These are phyloP conservation scores for Erigeron canadensis DNA, from an alignment of 129 eudicot genomes.

Conservation along the genomic window DNA sequence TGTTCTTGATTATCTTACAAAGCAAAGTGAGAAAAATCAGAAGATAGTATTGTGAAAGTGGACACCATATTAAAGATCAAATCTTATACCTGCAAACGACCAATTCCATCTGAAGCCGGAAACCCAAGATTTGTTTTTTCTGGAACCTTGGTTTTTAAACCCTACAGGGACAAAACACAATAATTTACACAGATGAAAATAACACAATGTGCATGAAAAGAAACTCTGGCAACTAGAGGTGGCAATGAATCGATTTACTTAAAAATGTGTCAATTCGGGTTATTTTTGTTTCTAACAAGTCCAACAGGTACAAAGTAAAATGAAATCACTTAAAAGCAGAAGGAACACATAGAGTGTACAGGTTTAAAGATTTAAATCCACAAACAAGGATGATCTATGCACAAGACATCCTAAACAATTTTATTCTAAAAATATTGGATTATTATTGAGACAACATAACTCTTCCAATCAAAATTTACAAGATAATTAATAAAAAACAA, in stretches of 20 bases:
- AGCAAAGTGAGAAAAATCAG: background rate
- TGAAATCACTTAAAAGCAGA: too few relatives aligned
- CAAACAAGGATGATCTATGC: background rate
- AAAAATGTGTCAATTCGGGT: background rate
- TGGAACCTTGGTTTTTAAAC: constrained; percentile 45
- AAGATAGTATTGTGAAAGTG: background rate
- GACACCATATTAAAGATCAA: background rate
- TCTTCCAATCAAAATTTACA: background rate
- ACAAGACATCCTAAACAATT: background rate
- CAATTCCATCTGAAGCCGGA: constrained; percentile 74
- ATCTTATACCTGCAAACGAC: constrained; percentile 73
- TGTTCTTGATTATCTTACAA: constrained; percentile 19
- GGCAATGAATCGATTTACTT: background rate
- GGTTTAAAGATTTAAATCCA: background rate
- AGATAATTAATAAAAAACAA: too few relatives aligned
- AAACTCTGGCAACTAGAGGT: background rate
- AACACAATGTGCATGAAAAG: constrained; percentile 3
- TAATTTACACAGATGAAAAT: background rate
- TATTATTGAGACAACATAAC: background rate
- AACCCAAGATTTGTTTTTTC: constrained; percentile 70
- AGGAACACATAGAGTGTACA: background rate
- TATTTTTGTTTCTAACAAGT: background rate
- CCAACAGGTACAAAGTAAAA: background rate
- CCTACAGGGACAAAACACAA: constrained; percentile 37
- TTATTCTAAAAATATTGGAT: background rate